These are phyloP conservation scores for Mortierella sp. DNA, from an alignment of 371 early-diverging fungal genomes.

Conservation along the genomic window DNA sequence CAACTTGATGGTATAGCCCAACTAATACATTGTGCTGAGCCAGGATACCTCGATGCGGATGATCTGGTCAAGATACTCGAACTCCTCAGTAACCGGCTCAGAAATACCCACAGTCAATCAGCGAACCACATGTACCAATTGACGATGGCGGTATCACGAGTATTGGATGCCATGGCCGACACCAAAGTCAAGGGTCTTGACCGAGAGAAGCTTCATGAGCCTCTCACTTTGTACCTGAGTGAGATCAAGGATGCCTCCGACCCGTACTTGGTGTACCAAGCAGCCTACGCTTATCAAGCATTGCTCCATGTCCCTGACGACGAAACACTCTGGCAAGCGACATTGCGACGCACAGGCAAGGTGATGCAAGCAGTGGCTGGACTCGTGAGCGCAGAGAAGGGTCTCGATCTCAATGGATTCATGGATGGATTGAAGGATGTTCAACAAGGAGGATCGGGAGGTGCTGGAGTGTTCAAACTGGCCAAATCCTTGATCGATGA, in stretches of 20 bases:
- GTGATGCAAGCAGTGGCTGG: too few species aligned
- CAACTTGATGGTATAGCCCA: background rate
- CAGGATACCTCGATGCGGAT: background rate
- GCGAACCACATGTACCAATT: background rate
- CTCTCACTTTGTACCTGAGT: background rate
- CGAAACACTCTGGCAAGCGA: too few species aligned
- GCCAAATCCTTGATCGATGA: too few species aligned
- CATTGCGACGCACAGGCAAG: too few species aligned
- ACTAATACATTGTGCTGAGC: background rate
- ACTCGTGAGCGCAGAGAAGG: too few species aligned
- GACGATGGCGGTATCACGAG: background rate
- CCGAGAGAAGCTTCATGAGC: background rate
- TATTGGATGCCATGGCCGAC: conserved; percentile 1
- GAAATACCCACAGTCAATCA: background rate
- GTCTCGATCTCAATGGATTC: too few species aligned
- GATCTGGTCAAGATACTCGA: conserved; percentile 1
- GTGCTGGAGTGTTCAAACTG: too few species aligned
- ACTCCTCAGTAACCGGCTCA: background rate
- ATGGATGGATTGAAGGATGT: too few species aligned
- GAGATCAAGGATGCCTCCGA: background rate
- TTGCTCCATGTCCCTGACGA: too few species aligned
- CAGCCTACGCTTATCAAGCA: too few species aligned
- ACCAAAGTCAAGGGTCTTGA: background rate
- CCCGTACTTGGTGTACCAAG: background rate
- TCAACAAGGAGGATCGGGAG: too few species aligned